Base-by-base conservation (phyloP, 2,329 filamentous ascomycete species). In the Aspergillus cejpii region DNA sequence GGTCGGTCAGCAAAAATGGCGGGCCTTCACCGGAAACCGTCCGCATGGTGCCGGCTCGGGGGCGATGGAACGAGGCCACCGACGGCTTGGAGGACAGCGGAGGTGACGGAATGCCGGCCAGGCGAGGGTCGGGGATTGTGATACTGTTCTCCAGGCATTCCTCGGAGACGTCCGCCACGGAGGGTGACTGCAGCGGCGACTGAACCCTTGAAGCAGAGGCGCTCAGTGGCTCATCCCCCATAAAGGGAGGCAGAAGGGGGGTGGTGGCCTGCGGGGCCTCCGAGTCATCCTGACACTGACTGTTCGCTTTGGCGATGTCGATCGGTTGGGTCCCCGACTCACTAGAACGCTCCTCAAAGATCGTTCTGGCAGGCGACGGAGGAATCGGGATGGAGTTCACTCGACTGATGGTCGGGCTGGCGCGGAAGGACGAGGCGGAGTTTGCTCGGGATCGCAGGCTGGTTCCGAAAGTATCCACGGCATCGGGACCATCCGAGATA, bases 101-200 rank as follows among this genome's bases (percentile, higher is more conserved):
- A 3, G 88, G 87, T 2, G 85, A 85, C 6, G 83, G 74, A 23
- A 77, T 52, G 56, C 68, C 57, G 59, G 68, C 55, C 50, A 74
- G 63, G 28, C 74, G 72, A 11, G 75, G 70, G 40, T 74, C 74
- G 11, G 37, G 31, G n/a, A 46, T 21, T 15, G 72, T 65, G 12
- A 74, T 74, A 12, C 73, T 72, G 19, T 67, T 63, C 36, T 64
- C 67, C 39, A 69, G 57, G 12, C 73, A 15, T 55, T 62, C 15
- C 61, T 67, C 50, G 27, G 68, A 66, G 29, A 76, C 69, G n/a
- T 82, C 80, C 7, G 83, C 86, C 14, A 92, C 78, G 0, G 81
- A 84, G 0, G 89, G 89, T 0, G 88, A 94, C 65, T 94, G 87
- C 20, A 94, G 72, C n/a, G 90, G 88, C 6, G 88, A 94, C 47